A percentile compares a stretch with the other conserved stretches of the same genome.
These are phyloP conservation scores for Lignosus rhinocerotis DNA, from an alignment of 1,284 basidiomycete genomes.

Conservation along the genomic window DNA sequence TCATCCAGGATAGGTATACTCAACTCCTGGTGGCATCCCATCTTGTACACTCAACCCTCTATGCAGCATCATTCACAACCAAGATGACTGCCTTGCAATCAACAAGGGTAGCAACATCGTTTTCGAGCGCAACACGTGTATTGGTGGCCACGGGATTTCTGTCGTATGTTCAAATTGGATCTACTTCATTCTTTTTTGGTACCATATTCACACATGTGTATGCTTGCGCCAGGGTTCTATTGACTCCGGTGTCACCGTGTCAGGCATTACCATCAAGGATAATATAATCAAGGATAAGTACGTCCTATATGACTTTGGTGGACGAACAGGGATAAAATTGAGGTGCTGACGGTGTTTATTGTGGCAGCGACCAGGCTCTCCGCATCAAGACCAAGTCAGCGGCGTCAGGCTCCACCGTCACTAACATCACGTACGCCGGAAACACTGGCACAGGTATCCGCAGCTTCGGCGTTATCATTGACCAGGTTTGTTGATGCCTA, in stretches of 20 bases:
- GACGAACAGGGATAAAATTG: no score
- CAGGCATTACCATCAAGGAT: conserved; percentile 44
- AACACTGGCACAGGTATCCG: conserved; percentile 30
- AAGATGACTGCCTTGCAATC: conserved; percentile 68
- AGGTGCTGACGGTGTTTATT: no score
- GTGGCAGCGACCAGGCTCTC: conserved; percentile 38
- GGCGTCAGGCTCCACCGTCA: conserved; percentile 37
- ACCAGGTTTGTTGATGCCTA: conserved; percentile 31
- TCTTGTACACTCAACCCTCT: neutral
- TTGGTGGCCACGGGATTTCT: conserved; percentile 60
- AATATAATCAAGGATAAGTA: conserved; percentile 43
- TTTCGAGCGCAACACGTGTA: conserved; percentile 55
- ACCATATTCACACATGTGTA: neutral
- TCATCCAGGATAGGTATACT: conserved; percentile 39
- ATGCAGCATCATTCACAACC: conserved; percentile 29
- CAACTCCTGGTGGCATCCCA: neutral
- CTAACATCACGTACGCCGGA: conserved; percentile 39
- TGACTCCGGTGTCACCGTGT: conserved; percentile 44
- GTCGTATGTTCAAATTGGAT: conserved; percentile 32
- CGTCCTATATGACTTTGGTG: no score
- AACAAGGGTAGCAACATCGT: conserved; percentile 56
- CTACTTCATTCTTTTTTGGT: neutral
- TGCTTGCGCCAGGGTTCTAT: conserved; percentile 46
- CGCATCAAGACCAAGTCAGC: conserved; percentile 42
- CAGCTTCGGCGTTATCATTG: conserved; percentile 41